Conservation (phyloP, 2,329 filamentous ascomycete species). For the Neofusicoccum kwambonambiense region DNA sequence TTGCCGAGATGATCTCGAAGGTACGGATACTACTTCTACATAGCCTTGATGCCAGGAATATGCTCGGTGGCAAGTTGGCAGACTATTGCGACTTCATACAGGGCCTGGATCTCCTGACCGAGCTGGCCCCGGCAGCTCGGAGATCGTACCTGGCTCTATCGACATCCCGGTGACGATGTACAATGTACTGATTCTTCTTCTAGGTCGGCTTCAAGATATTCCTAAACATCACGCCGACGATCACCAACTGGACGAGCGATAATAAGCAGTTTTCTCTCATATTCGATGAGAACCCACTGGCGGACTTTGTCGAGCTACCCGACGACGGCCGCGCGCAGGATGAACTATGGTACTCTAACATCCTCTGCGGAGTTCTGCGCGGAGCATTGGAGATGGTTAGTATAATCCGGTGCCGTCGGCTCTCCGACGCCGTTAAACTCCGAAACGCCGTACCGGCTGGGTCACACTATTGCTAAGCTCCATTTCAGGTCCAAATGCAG, state of each 20-base stretch:
- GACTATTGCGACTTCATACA: not conserved
- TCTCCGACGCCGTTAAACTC: not conserved
- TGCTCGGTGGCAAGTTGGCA: not conserved
- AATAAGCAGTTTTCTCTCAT: slow-evolving; percentile 95
- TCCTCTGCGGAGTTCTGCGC: slow-evolving; percentile 87
- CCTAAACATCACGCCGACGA: slow-evolving; percentile 88
- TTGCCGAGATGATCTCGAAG: slow-evolving; percentile 94
- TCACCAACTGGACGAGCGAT: slow-evolving; percentile 94
- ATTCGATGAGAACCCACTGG: slow-evolving; percentile 95
- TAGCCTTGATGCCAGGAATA: not conserved
- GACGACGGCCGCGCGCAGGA: slow-evolving; percentile 95
- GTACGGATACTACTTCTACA: slow-evolving; percentile 43
- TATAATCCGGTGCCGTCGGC: not conserved
- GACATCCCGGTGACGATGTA: not conserved
- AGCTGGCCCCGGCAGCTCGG: not conserved
- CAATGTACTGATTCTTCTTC: not conserved
- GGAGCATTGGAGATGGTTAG: slow-evolving; percentile 92
- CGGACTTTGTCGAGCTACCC: slow-evolving; percentile 95
- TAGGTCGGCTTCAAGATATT: slow-evolving; percentile 99
- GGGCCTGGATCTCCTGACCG: not conserved
- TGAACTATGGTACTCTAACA: slow-evolving; percentile 98
- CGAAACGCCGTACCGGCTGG: not conserved
- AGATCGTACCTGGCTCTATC: not conserved
- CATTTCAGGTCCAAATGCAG: slow-evolving; percentile 79
- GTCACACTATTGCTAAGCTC: not conserved